These are phyloP conservation scores for Ramaria rubella DNA, from an alignment of 768 basidiomycete species.

Conservation along the genomic window DNA sequence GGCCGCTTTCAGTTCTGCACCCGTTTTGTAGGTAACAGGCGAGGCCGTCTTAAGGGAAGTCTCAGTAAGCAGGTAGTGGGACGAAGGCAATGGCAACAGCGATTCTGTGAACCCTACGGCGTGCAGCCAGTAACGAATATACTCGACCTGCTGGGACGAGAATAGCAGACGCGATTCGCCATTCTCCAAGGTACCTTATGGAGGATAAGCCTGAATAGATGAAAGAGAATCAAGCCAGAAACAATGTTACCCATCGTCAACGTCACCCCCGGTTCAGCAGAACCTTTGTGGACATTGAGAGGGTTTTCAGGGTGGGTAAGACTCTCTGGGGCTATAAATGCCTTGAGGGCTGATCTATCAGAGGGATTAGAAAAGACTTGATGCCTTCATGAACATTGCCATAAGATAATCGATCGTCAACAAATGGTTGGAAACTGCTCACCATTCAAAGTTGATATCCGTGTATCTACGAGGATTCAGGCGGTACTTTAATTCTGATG, in stretches of 20 bases:
- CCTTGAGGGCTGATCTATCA: constrained; percentile 59
- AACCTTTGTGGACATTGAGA: constrained; percentile 44
- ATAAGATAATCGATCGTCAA: background rate
- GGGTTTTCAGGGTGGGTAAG: constrained; percentile 69
- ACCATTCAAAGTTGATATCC: constrained; percentile 83
- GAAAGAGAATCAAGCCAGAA: background rate
- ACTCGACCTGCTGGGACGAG: constrained; percentile 80
- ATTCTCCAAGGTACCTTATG: constrained; percentile 54
- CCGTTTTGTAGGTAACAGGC: constrained; percentile 49
- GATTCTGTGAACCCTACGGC: constrained; percentile 59
- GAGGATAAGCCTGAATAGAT: background rate
- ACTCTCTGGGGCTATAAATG: constrained; percentile 60
- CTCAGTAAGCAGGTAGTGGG: constrained; percentile 63
- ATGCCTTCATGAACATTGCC: constrained; percentile 36
- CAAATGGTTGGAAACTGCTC: constrained; percentile 10
- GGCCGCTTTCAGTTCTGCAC: constrained; percentile 47
- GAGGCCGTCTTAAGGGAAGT: constrained; percentile 53
- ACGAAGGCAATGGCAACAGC: constrained; percentile 67
- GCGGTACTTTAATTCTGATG: background rate
- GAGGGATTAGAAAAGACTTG: constrained; percentile 49
- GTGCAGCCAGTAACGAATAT: constrained; percentile 77
- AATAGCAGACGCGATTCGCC: constrained; percentile 77
- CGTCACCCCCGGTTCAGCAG: constrained; percentile 53
- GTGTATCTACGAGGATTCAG: constrained; percentile 46
- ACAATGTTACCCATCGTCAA: constrained; percentile 56